Evolutionary conservation across 2,329 filamentous ascomycete species (phyloP).

Genomic region (Emmonsiellopsis sp.): DNA sequence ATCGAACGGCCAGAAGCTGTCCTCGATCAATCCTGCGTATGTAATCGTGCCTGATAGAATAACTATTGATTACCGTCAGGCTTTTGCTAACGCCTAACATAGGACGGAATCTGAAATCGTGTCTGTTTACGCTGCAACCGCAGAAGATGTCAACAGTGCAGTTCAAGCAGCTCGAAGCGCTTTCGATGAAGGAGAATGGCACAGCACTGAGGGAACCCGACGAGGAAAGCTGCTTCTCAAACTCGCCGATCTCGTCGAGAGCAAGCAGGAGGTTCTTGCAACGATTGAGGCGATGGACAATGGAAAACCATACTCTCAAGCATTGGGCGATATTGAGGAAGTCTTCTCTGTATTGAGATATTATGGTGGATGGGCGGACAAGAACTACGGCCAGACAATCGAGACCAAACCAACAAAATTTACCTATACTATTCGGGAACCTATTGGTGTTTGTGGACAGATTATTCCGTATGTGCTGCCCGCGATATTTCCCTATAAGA

Average conservation of each 20-base stretch:
- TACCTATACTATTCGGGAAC: conserved; percentile 67
- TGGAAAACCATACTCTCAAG: conserved; percentile 26
- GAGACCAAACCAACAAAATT: conserved; percentile 61
- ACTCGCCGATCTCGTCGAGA: conserved; percentile 58
- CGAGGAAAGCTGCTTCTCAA: conserved; percentile 52
- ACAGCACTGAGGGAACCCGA: conserved; percentile 49
- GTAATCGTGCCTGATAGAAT: not conserved
- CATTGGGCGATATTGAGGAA: conserved; percentile 39
- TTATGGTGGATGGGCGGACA: conserved; percentile 73
- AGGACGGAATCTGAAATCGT: conserved; percentile 58
- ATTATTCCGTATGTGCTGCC: not conserved
- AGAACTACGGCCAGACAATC: conserved; percentile 70
- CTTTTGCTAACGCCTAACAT: not conserved
- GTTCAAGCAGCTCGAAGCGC: conserved; percentile 62
- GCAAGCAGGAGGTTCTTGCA: conserved; percentile 49
- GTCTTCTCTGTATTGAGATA: conserved; percentile 57
- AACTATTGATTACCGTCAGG: not conserved
- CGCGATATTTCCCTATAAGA: not conserved
- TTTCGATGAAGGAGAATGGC: conserved; percentile 58
- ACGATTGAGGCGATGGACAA: conserved; percentile 69
- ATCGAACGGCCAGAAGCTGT: conserved; percentile 54
- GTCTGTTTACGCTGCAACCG: conserved; percentile 58
- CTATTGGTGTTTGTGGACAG: conserved; percentile 62
- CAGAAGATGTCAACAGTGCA: conserved; percentile 59
- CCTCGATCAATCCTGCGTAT: conserved; percentile 56